Base-by-base conservation (phyloP, 768 basidiomycete genomes). In the Mycena chlorophos region DNA sequence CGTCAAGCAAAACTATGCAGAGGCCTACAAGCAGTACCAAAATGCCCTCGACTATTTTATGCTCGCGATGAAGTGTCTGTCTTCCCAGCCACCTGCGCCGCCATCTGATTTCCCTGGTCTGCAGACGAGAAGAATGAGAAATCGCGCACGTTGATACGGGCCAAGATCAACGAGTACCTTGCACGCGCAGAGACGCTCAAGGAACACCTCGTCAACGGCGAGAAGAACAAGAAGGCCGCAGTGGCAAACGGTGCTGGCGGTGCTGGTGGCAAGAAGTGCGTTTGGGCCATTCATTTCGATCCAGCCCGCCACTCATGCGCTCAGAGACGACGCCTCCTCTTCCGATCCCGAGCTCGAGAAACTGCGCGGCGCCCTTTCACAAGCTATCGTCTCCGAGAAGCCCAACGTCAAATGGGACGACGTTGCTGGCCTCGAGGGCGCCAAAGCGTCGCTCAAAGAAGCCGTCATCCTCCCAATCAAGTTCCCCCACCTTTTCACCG, bases 401-500 rank as follows among this genome's bases (percentile, higher is more conserved):
- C 97, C 97, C 6, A 92, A 99, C 69, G 88, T 98, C 37, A 88
- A 87, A 64, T 99, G 97, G 97, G 94, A 98, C 66, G 97, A 99
- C 70, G 96, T 99, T 46, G 97, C 97, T 16, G 97, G 97, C 46
- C 80, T 99, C 10, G 94, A 96, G 66, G 86, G 83, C 25, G 97
- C 96, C 40, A 99, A 98, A 72, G 94, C 95, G 38, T 84, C 96
- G 4, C 74, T 99, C 66, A 98, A 98, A 69, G 97, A 98, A 70
- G 96, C 97, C 31, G 97, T 98, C 68, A 97, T 98, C 68, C 79
- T 99, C n/a, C 97, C 97, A 3, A 98, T 98, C 81, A 98, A 98
- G 71, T 98, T 98, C 65, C 97, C 97, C 2, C 94, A 98, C 72
- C 81, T 99, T 26, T 99, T 99, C 74, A 98, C 95, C 1, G 97